These are phyloP conservation scores for Paecilomyces niveus DNA, from an alignment of 2,329 filamentous ascomycete genomes.

Conservation along the genomic window DNA sequence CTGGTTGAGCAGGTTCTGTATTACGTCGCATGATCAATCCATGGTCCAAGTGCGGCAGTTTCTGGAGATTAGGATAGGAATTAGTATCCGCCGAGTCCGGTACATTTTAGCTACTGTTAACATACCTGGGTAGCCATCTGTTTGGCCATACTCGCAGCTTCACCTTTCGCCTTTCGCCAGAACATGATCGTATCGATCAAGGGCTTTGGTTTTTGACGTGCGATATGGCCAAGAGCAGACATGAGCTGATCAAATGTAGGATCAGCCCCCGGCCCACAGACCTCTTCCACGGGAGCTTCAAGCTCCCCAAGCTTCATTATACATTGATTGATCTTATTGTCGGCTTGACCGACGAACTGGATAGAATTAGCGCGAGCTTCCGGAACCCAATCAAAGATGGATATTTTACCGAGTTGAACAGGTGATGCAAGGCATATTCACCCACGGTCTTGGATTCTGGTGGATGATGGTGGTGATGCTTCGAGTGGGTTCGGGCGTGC, in stretches of 20 bases:
- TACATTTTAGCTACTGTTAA: background rate
- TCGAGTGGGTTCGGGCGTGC: conserved; percentile 70
- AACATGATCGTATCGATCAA: conserved; percentile 97
- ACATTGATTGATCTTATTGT: conserved; percentile 88
- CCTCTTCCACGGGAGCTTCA: conserved; percentile 76
- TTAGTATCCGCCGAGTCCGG: background rate
- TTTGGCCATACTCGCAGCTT: conserved; percentile 66
- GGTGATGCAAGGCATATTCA: conserved; percentile 91
- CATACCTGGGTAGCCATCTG: conserved; percentile 29
- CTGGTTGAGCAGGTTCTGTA: conserved; percentile 59
- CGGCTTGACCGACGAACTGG: conserved; percentile 89
- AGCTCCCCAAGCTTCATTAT: conserved; percentile 71
- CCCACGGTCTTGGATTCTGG: conserved; percentile 82
- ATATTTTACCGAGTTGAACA: conserved; percentile 75
- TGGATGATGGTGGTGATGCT: conserved; percentile 49
- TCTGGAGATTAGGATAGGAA: conserved; percentile 13
- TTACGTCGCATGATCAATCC: conserved; percentile 58
- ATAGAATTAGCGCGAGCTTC: conserved; percentile 22
- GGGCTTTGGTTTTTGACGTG: conserved; percentile 86
- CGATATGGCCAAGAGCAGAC: conserved; percentile 85
- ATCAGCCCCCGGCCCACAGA: conserved; percentile 87
- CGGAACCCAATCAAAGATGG: background rate
- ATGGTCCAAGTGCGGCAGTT: conserved; percentile 32
- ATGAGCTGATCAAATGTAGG: conserved; percentile 90
- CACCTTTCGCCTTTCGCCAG: conserved; percentile 94